These are phyloP conservation scores for Orobanche coerulescens DNA, from an alignment of 257 asterid species.

Conservation along the genomic window DNA sequence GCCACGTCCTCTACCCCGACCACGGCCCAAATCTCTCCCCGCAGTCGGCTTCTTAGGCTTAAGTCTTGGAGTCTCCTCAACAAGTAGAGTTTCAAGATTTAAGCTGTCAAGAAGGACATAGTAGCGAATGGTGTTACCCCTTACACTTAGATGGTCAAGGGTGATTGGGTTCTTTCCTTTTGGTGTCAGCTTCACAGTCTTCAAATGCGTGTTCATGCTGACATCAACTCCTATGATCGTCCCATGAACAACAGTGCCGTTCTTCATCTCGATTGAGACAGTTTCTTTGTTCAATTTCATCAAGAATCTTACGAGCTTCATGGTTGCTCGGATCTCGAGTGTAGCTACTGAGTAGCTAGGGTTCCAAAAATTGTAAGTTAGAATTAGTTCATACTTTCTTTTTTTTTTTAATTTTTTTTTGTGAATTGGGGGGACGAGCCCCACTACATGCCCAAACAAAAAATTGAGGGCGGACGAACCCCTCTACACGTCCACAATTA, in stretches of 20 bases:
- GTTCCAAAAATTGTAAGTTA: constrained; percentile 26
- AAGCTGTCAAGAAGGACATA: constrained; percentile 69
- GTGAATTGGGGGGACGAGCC: no score
- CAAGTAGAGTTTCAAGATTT: constrained; percentile 57
- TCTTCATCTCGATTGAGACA: no score
- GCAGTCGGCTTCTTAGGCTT: constrained; percentile 69
- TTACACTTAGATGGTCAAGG: constrained; percentile 45
- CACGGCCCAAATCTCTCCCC: constrained; percentile 55
- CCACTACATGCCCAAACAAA: no score
- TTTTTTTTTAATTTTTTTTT: no score
- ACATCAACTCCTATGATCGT: constrained; percentile 16
- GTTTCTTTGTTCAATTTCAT: no score
- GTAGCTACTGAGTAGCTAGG: constrained; percentile 20
- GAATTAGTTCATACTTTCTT: no score
- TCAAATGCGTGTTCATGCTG: no score
- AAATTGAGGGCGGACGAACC: no score
- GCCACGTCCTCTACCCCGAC: constrained; percentile 66
- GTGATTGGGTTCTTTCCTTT: no score
- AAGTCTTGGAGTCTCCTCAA: constrained; percentile 61
- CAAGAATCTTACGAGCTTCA: constrained; percentile 25
- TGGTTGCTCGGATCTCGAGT: constrained; percentile 17
- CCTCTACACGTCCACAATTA: no score
- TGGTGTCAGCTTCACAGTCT: no score
- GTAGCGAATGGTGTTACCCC: constrained; percentile 68
- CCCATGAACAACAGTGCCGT: no score